Evolutionary conservation across 2,329 filamentous ascomycete genomes (phyloP), one percentile per base, ranked within the genome.

Genomic region (Pyricularia pennisetigena): DNA sequence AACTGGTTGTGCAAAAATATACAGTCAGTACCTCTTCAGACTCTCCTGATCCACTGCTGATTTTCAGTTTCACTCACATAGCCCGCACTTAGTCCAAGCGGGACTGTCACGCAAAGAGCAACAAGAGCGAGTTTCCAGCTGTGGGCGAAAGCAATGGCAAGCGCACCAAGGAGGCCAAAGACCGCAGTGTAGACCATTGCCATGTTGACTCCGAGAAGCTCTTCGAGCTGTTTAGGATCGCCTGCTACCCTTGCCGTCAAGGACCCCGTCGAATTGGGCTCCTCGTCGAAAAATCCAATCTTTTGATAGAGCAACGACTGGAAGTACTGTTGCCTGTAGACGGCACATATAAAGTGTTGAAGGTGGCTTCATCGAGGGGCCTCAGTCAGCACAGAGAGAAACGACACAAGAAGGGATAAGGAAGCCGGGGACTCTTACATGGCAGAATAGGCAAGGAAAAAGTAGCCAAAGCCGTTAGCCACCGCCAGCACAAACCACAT

Each of bases 81-180:
- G 0, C 81, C 81, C 0, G 82, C 79, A 5, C 75, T 68, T 3
- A 86, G 71, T 63, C 82, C 79, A 26, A 87, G 74, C 0, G 85
- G 85, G 68, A 85, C 76, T 6, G 85, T 83, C 9, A 90, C 86
- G 72, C 87, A 90, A 9, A 88, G 79, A 0, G 86, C 83, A 0
- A 94, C 88, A 0, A 93, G 78, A 0, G 88, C 86, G 9, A 94
- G 81, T 75, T 93, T 94, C 91, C 91, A 94, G 1, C 89, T 89
- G 74, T 90, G 92, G 4, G 83, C 80, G 72, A 92, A 93, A 0
- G 89, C 83, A 67, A 94, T 89, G 62, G 83, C 79, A 16, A 92
- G 77, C 8, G 85, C 86, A 0, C 90, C 90, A 9, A 86, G 72
- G 3, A 94, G 77, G 65, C 86, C 89, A 74, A 92, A 89, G 26